Conservation (phyloP, 306 rosid genomes). For the Mimosa pudica region DNA sequence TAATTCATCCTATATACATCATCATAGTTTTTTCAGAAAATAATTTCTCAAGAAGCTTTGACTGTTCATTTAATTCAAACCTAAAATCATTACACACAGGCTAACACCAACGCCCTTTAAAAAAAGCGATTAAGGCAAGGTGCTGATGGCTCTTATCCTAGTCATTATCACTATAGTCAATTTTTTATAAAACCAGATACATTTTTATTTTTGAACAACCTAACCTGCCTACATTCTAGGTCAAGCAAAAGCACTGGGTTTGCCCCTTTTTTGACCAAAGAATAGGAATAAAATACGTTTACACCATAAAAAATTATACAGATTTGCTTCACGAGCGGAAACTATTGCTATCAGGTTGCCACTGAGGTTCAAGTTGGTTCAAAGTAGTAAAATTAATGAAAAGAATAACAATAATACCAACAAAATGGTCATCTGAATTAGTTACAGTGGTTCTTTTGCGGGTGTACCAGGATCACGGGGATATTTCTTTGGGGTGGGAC, state of each 20-base stretch:
- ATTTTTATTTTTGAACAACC: neutral
- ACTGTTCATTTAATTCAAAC: neutral
- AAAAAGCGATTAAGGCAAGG: neutral
- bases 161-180: neutral
- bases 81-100: conserved; percentile 2
- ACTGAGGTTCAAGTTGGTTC: conserved; percentile 1
- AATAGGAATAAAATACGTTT: neutral
- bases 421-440: conserved; percentile 26
- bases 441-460: conserved; percentile 68
- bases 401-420: conserved; percentile 24
- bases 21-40: neutral
- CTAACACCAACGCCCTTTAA: neutral
- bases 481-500: conserved; percentile 67
- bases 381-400: neutral
- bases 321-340: conserved; percentile 9
- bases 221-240: conserved; percentile 12
- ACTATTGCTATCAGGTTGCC: conserved; percentile 2
- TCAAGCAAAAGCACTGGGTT: neutral
- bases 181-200: neutral
- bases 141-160: neutral
- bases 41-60: neutral
- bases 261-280: neutral
- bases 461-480: conserved; percentile 91
- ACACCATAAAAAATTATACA: neutral
- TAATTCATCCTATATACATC: neutral